These are phyloP conservation scores for Dimocarpus longan DNA, from an alignment of 345 rosid genomes.

Conservation along the genomic window DNA sequence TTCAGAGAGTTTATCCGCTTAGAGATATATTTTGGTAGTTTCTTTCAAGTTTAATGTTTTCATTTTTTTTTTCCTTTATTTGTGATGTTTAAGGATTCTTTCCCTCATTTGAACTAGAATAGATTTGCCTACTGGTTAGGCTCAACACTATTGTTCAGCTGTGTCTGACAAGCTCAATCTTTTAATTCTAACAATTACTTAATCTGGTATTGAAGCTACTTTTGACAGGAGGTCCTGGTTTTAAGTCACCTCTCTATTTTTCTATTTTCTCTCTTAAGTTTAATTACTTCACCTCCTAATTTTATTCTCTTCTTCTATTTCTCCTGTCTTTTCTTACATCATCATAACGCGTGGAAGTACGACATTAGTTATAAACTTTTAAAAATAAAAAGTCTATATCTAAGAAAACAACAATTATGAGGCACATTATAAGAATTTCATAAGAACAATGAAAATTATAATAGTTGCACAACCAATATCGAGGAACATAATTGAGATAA, in stretches of 20 bases:
- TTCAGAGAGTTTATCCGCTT: neutral
- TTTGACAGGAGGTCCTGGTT: neutral
- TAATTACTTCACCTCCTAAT: neutral
- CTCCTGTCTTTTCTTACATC: neutral
- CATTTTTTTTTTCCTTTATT: neutral
- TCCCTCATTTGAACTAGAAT: neutral
- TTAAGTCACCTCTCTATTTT: neutral
- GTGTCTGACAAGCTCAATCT: neutral
- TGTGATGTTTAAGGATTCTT: neutral
- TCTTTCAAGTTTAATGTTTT: neutral
- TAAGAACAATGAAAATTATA: neutral
- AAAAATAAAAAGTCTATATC: neutral
- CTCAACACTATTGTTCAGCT: neutral
- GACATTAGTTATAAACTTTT: neutral
- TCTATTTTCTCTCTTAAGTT: neutral
- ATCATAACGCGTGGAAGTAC: neutral
- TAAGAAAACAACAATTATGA: neutral
- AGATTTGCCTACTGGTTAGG: neutral
- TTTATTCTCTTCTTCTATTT: neutral
- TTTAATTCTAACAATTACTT: too few relatives aligned
- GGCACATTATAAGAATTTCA: neutral
- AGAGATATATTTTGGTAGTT: neutral
- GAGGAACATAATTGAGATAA: neutral
- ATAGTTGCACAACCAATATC: neutral
- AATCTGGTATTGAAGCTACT: neutral